phyloP scores from a whole-genome alignment of 257 asterid genomes.

The Mitragyna speciosa region DNA sequence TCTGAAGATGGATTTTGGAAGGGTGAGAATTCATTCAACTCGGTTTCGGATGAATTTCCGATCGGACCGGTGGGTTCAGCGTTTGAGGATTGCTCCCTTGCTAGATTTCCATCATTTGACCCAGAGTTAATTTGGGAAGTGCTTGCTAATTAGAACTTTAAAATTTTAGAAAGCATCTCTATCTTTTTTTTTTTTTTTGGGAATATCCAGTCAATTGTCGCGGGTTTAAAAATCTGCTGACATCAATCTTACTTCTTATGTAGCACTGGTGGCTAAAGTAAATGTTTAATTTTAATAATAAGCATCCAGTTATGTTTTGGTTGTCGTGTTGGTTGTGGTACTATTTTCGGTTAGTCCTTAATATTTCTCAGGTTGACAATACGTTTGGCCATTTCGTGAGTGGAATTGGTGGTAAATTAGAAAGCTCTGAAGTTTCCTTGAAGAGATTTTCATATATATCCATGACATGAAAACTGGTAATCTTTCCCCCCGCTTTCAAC shows the following conservation, averaged over 20 bases:
- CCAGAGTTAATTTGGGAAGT: slow-evolving; percentile 94
- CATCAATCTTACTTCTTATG: neutral
- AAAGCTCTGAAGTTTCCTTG: neutral
- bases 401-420: neutral
- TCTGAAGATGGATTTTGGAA: slow-evolving; percentile 59
- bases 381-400: neutral
- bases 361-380: neutral
- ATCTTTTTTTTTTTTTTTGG: neutral
- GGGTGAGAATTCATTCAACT: slow-evolving; percentile 43
- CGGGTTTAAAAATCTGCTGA: neutral
- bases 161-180: neutral
- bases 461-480: neutral
- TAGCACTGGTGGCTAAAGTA: slow-evolving; percentile 12
- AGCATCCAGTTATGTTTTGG: neutral
- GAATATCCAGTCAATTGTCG: neutral
- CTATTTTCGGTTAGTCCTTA: neutral
- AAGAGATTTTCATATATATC: neutral
- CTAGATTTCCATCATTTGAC: slow-evolving; percentile 85
- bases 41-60: slow-evolving; percentile 40
- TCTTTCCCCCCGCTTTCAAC: neutral
- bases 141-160: slow-evolving; percentile 60
- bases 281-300: slow-evolving; percentile 21
- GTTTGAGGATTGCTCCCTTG: slow-evolving; percentile 61
- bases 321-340: neutral
- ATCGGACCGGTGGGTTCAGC: slow-evolving; percentile 35